phyloP scores from a whole-genome alignment of 805 yeast species.

The Metschnikowia chrysomelidarum region DNA sequence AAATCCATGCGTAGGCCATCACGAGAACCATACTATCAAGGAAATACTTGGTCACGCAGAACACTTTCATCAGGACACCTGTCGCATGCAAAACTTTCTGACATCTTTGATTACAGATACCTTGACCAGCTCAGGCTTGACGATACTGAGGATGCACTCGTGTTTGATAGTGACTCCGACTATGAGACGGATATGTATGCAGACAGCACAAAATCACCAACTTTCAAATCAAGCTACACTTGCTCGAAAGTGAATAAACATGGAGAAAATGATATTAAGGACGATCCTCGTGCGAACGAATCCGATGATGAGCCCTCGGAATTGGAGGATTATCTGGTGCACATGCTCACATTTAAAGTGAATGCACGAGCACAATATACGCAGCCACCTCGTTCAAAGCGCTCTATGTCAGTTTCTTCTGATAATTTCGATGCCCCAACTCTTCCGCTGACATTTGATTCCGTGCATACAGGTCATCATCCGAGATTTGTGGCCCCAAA shows the following conservation, averaged over 20 bases:
- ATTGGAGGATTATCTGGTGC: slow-evolving; percentile 18
- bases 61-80: slow-evolving; percentile 9
- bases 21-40: slow-evolving; percentile 18
- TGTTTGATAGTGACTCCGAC: slow-evolving; percentile 19
- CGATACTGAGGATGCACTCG: slow-evolving; percentile 15
- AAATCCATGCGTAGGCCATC: slow-evolving; percentile 16
- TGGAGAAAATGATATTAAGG: neutral
- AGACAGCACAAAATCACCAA: neutral
- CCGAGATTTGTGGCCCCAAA: slow-evolving; percentile 11
- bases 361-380: slow-evolving; percentile 17
- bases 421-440: slow-evolving; percentile 14
- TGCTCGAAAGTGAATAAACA: neutral
- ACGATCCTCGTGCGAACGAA: neutral
- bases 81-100: slow-evolving; percentile 18
- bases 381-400: slow-evolving; percentile 10
- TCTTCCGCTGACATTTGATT: neutral
- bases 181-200: slow-evolving; percentile 12
- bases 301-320: slow-evolving; percentile 17
- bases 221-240: too few relatives aligned
- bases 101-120: slow-evolving; percentile 18
- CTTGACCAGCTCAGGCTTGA: slow-evolving; percentile 6
- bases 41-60: slow-evolving; percentile 6
- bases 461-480: slow-evolving; percentile 9
- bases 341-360: slow-evolving; percentile 18
- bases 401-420: slow-evolving; percentile 5